These are phyloP conservation scores for Exophiala sp. DNA, from an alignment of 2,329 filamentous ascomycete species.

Conservation along the genomic window DNA sequence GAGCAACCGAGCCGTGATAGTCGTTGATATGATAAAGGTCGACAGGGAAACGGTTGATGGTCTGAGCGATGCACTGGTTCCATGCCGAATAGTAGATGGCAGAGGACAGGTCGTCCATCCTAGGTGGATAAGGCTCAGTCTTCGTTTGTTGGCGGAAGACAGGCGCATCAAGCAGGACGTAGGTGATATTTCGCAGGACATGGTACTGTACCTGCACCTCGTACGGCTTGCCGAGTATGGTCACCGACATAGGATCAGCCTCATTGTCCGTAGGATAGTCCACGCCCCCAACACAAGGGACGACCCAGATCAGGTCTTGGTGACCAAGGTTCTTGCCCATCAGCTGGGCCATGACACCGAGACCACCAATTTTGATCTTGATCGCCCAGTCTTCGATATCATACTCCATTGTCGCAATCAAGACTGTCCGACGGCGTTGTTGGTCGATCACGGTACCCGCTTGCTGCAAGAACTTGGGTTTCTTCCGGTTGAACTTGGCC, in stretches of 20 bases:
- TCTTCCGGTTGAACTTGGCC: slow-evolving; percentile 15
- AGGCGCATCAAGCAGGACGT: slow-evolving; percentile 63
- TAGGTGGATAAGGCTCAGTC: slow-evolving; percentile 61
- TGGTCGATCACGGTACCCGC: slow-evolving; percentile 46
- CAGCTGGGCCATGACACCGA: slow-evolving; percentile 67
- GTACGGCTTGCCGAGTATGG: slow-evolving; percentile 58
- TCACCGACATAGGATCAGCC: slow-evolving; percentile 61
- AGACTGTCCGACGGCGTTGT: slow-evolving; percentile 53
- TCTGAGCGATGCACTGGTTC: slow-evolving; percentile 66
- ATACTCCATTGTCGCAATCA: slow-evolving; percentile 70
- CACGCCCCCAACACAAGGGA: slow-evolving; percentile 60
- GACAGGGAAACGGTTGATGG: slow-evolving; percentile 60
- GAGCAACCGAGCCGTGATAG: slow-evolving; percentile 62
- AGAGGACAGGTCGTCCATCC: slow-evolving; percentile 67
- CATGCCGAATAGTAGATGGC: slow-evolving; percentile 68
- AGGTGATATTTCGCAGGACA: slow-evolving; percentile 62
- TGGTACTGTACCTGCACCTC: slow-evolving; percentile 64
- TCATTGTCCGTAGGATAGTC: slow-evolving; percentile 60
- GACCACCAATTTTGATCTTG: slow-evolving; percentile 68
- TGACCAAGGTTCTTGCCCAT: slow-evolving; percentile 65
- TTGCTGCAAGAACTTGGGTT: slow-evolving; percentile 45
- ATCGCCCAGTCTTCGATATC: slow-evolving; percentile 68
- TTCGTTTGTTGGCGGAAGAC: slow-evolving; percentile 64
- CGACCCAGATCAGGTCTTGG: slow-evolving; percentile 64
- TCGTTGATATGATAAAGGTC: slow-evolving; percentile 67